A percentile compares a stretch with the other conserved stretches of the same genome.
Evolutionary conservation across 306 rosid genomes (phyloP).

Genomic region (Cucurbita pepo): DNA sequence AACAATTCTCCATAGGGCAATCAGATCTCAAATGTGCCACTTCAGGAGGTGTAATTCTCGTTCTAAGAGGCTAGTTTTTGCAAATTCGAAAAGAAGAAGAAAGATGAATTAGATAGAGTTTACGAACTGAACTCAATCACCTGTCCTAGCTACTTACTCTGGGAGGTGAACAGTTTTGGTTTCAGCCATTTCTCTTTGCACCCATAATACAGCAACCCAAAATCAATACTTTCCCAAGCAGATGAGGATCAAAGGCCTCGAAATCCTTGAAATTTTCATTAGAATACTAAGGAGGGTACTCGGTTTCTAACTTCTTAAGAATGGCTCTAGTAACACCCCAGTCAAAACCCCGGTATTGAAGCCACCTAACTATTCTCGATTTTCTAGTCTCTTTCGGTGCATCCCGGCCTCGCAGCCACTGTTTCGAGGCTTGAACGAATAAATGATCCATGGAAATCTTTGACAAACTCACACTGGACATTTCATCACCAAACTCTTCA

Average conservation of each 20-base stretch:
- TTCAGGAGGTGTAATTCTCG: too few relatives aligned
- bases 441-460: slow-evolving; percentile 46
- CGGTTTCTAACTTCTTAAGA: slow-evolving; percentile 43
- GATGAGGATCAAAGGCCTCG: background rate
- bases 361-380: slow-evolving; percentile 61
- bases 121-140: too few relatives aligned
- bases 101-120: too few relatives aligned
- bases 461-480: slow-evolving; percentile 21
- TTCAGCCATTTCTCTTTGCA: background rate
- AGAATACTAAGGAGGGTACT: slow-evolving; percentile 22
- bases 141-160: too few relatives aligned
- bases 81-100: too few relatives aligned
- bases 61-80: too few relatives aligned
- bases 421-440: slow-evolving; percentile 65
- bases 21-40: too few relatives aligned
- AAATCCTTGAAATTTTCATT: background rate
- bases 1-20: too few relatives aligned
- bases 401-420: slow-evolving; percentile 53
- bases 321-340: slow-evolving; percentile 51
- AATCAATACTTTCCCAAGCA: background rate
- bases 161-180: background rate
- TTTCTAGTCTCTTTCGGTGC: slow-evolving; percentile 57
- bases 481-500: slow-evolving; percentile 7
- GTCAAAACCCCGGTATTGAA: slow-evolving; percentile 62
- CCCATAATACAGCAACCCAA: background rate